phyloP scores from a whole-genome alignment of 192 early-diverging fungal species.

The Bifiguratus adelaidae region DNA sequence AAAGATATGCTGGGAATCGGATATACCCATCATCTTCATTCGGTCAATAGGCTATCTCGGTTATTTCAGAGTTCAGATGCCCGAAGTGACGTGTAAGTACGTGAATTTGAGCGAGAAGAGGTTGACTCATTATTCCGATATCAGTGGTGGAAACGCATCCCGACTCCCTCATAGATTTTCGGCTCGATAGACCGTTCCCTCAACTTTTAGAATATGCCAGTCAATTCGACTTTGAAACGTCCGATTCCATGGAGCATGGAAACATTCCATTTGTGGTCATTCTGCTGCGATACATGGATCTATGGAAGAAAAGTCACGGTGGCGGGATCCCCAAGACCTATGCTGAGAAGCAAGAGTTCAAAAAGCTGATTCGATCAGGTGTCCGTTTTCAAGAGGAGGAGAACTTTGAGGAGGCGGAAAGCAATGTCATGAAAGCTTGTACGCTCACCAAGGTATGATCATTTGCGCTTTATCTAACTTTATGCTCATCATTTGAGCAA shows the following conservation, averaged over 20 bases:
- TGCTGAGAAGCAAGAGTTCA: constrained; percentile 56
- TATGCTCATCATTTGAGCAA: too few relatives aligned
- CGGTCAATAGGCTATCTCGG: constrained; percentile 70
- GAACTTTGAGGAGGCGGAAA: constrained; percentile 82
- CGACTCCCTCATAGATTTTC: constrained; percentile 64
- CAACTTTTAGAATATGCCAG: constrained; percentile 49
- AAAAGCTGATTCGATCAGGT: constrained; percentile 41
- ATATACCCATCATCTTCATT: constrained; percentile 62
- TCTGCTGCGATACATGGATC: constrained; percentile 62
- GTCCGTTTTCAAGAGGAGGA: constrained; percentile 60
- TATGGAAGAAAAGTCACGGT: constrained; percentile 57
- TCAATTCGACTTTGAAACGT: constrained; percentile 50
- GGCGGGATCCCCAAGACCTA: constrained; percentile 46
- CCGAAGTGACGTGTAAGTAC: constrained; percentile 74
- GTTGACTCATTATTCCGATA: constrained; percentile 3
- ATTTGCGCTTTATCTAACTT: background rate
- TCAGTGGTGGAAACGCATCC: constrained; percentile 89
- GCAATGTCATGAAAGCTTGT: constrained; percentile 53
- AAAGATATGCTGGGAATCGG: constrained; percentile 44
- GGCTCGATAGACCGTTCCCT: constrained; percentile 75
- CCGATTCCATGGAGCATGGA: constrained; percentile 58
- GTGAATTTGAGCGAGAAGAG: background rate
- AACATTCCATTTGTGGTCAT: constrained; percentile 85
- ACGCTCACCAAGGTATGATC: constrained; percentile 29
- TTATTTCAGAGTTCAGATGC: constrained; percentile 50